phyloP scores from a whole-genome alignment of 352 stramenopile genomes.

The Sclerospora graminicola region DNA sequence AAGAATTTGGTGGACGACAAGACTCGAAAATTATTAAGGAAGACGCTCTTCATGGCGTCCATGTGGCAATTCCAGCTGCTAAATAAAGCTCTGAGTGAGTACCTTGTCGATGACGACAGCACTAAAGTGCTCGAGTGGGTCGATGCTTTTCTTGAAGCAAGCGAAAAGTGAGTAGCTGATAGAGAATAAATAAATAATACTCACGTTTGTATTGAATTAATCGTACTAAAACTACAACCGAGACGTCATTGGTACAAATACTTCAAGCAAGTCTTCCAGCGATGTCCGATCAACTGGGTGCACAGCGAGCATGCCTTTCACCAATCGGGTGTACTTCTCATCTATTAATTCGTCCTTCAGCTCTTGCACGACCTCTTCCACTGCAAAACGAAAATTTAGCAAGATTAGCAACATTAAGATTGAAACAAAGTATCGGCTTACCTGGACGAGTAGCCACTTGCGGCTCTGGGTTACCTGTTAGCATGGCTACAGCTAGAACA shows the following conservation, averaged over 20 bases:
- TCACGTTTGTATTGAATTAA: too few relatives aligned
- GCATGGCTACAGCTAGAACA: conserved; percentile 58
- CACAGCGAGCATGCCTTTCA: conserved; percentile 33
- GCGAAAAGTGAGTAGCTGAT: conserved; percentile 5
- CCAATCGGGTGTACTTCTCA: conserved; percentile 23
- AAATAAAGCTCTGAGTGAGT: conserved; percentile 35
- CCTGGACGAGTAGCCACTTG: conserved; percentile 51
- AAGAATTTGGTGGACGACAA: conserved; percentile 37
- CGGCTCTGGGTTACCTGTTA: conserved; percentile 53
- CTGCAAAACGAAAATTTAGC: conserved; percentile 15
- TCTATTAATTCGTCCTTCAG: conserved; percentile 20
- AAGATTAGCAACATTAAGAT: not conserved
- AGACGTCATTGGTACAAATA: conserved; percentile 28
- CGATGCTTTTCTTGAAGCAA: conserved; percentile 42
- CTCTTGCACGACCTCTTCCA: conserved; percentile 50
- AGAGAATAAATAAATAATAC: conserved; percentile 28
- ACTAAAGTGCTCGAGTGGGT: conserved; percentile 59
- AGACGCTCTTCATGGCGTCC: conserved; percentile 38
- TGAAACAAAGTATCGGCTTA: conserved; percentile 9
- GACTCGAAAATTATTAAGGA: conserved; percentile 45
- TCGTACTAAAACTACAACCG: conserved; percentile 23
- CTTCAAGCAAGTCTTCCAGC: conserved; percentile 32
- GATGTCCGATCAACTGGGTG: conserved; percentile 31
- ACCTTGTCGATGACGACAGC: conserved; percentile 25
- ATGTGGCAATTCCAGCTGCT: conserved; percentile 51